Conservation (phyloP, 2,329 filamentous ascomycete genomes). For the Podosphaera fusca region DNA sequence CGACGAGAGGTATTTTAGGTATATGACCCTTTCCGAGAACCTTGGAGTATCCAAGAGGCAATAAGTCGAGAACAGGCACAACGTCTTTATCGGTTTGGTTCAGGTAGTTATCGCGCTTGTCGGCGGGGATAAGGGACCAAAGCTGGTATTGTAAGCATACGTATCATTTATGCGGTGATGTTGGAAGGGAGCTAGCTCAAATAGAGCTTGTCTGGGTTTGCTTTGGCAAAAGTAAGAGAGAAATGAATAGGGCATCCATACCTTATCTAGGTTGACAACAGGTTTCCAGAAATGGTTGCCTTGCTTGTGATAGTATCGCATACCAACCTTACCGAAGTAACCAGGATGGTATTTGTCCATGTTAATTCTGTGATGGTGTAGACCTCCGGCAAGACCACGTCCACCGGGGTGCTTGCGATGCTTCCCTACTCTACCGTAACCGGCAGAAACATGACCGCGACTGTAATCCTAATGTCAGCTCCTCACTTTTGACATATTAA, state of each 20-base stretch:
- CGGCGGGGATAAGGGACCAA: conserved; percentile 79
- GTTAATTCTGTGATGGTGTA: conserved; percentile 95
- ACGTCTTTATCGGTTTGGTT: conserved; percentile 61
- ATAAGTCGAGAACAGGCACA: conserved; percentile 92
- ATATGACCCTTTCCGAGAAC: conserved; percentile 95
- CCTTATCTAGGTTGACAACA: conserved; percentile 96
- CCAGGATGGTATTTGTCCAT: conserved; percentile 84
- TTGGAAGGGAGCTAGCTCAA: no score
- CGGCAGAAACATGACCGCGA: conserved; percentile 95
- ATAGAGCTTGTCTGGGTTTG: background rate
- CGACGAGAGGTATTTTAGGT: conserved; percentile 78
- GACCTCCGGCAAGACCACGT: conserved; percentile 88
- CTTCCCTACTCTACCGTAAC: conserved; percentile 97
- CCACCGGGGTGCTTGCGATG: conserved; percentile 78
- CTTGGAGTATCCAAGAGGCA: conserved; percentile 94
- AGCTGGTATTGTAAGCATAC: conserved; percentile 31
- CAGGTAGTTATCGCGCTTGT: conserved; percentile 86
- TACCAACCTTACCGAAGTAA: conserved; percentile 98
- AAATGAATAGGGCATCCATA: conserved; percentile 21
- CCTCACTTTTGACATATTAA: background rate
- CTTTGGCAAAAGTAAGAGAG: background rate
- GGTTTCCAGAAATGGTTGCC: conserved; percentile 97
- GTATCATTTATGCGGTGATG: no score
- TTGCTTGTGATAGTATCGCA: conserved; percentile 93
- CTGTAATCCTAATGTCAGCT: conserved; percentile 22